Evolutionary conservation across 2,329 filamentous ascomycete genomes (phyloP).

Genomic region (Paecilomyces sp.): DNA sequence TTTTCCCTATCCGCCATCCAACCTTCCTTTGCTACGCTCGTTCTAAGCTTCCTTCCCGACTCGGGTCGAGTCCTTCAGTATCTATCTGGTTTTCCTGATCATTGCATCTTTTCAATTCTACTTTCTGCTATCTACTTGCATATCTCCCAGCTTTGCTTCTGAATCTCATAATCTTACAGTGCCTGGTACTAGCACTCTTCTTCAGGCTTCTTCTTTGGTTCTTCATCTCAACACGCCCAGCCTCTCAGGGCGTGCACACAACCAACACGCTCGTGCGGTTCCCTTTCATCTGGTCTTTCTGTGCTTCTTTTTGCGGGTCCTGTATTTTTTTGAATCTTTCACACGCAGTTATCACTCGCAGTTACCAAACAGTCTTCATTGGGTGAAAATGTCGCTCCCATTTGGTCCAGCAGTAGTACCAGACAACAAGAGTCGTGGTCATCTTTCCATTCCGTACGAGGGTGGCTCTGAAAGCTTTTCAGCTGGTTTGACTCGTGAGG

Average conservation of each 20-base stretch:
- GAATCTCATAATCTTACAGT: slow-evolving; percentile 4
- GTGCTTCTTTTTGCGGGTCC: background rate
- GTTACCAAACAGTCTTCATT: background rate
- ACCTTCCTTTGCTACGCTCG: slow-evolving; percentile 3
- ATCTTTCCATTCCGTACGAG: slow-evolving; percentile 12
- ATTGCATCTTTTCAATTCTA: slow-evolving; percentile 9
- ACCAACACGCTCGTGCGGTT: background rate
- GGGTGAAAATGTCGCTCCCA: background rate
- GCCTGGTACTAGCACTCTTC: background rate
- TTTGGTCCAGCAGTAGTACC: slow-evolving; percentile 1
- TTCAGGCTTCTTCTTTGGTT: slow-evolving; percentile 5
- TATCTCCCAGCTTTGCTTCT: slow-evolving; percentile 7
- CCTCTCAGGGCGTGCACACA: slow-evolving; percentile 3
- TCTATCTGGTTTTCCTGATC: background rate
- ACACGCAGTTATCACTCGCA: slow-evolving; percentile 1
- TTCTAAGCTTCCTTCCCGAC: slow-evolving; percentile 1
- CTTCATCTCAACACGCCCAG: slow-evolving; percentile 18
- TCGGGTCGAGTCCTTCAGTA: background rate
- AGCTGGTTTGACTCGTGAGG: slow-evolving; percentile 15
- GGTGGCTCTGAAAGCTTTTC: slow-evolving; percentile 9
- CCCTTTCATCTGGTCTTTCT: background rate
- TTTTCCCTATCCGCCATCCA: slow-evolving; percentile 1
- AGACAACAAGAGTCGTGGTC: slow-evolving; percentile 16
- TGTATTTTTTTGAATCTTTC: slow-evolving; percentile 5
- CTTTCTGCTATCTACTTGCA: slow-evolving; percentile 14